Conservation (phyloP, 805 yeast genomes). For the Starmerella etchellsii region DNA sequence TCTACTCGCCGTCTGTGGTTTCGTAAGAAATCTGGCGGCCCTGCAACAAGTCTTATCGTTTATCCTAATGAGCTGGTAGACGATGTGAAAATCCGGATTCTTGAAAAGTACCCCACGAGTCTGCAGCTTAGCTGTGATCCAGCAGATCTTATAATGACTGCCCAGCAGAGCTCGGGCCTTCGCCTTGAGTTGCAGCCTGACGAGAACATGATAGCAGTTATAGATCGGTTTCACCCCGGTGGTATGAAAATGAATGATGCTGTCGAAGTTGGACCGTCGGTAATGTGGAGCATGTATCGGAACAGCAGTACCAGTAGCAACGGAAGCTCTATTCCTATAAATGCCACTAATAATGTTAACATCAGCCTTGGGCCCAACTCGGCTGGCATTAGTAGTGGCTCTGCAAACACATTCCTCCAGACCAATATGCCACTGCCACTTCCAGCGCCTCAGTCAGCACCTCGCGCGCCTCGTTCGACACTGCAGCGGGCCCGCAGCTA, state of each 20-base stretch:
- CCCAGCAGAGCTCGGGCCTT: constrained; percentile 10
- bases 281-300: not conserved
- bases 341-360: too few relatives aligned
- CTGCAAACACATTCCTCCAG: not conserved
- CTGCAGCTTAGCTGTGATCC: constrained; percentile 52
- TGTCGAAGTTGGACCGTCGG: constrained; percentile 35
- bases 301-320: too few relatives aligned
- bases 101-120: constrained; percentile 55
- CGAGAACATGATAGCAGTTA: constrained; percentile 40
- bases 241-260: constrained; percentile 61
- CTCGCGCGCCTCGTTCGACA: constrained; percentile 4
- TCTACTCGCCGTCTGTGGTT: too few relatives aligned
- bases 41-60: constrained; percentile 59
- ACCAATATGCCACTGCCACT: too few relatives aligned
- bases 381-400: not conserved
- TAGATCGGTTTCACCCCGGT: constrained; percentile 49
- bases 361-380: not conserved
- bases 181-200: constrained; percentile 39
- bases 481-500: constrained; percentile 17
- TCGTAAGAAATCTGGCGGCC: constrained; percentile 23
- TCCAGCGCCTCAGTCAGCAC: too few relatives aligned
- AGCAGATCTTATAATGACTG: constrained; percentile 38
- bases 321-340: too few relatives aligned
- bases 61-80: constrained; percentile 58
- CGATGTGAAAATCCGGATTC: constrained; percentile 52